phyloP scores from a whole-genome alignment of 371 early-diverging fungal species.

The Mortierella polycephala region DNA sequence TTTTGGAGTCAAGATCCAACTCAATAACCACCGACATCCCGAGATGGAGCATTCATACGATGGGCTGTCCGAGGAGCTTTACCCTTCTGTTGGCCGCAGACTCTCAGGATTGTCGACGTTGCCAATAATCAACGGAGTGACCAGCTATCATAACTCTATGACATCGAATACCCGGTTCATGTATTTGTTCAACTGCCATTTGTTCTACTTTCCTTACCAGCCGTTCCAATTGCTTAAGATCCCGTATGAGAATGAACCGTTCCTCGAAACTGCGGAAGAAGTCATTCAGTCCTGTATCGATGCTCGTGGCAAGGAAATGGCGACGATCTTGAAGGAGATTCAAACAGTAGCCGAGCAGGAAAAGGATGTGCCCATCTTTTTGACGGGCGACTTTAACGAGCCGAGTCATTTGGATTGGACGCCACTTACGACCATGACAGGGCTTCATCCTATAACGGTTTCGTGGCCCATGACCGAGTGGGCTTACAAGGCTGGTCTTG shows the following conservation, averaged over 20 bases:
- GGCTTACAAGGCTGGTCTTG: conserved; percentile 41
- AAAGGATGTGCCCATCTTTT: conserved; percentile 43
- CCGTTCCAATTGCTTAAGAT: conserved; percentile 55
- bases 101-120: not conserved
- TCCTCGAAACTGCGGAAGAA: conserved; percentile 35
- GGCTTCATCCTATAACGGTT: conserved; percentile 46
- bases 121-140: not conserved
- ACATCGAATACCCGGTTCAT: conserved; percentile 31
- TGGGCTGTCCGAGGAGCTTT: conserved; percentile 7
- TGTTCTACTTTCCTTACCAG: conserved; percentile 53
- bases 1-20: conserved; percentile 53
- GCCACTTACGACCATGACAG: conserved; percentile 33
- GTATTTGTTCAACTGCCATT: conserved; percentile 55
- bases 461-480: conserved; percentile 39
- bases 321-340: conserved; percentile 36
- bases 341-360: conserved; percentile 27
- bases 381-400: conserved; percentile 56
- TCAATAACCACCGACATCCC: conserved; percentile 44
- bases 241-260: conserved; percentile 43
- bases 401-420: conserved; percentile 58
- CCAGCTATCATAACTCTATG: not conserved
- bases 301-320: conserved; percentile 49
- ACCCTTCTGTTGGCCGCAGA: too few species aligned
- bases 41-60: conserved; percentile 24
- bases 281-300: conserved; percentile 34